These are phyloP conservation scores for Lepidopterella palustris DNA, from an alignment of 495 filamentous ascomycete genomes.

Conservation along the genomic window DNA sequence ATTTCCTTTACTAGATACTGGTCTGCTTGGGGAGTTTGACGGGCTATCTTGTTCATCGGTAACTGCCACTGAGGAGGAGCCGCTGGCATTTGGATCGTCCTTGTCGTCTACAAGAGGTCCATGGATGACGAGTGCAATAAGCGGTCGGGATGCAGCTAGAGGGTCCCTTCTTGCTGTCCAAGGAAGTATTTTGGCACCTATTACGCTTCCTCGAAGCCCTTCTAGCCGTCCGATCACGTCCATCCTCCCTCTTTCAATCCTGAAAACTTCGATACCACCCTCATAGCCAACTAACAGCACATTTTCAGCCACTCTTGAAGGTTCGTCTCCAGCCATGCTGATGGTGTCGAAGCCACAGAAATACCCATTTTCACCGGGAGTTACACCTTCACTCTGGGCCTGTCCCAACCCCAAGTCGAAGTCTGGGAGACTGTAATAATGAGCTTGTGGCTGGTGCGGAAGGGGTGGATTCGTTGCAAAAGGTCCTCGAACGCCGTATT, in stretches of 20 bases:
- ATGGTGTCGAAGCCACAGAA: conserved; percentile 76
- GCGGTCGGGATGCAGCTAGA: conserved; percentile 45
- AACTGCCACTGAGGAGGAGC: conserved; percentile 15
- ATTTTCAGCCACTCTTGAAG: conserved; percentile 50
- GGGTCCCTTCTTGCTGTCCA: conserved; percentile 45
- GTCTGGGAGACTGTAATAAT: conserved; percentile 56
- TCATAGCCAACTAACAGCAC: conserved; percentile 73
- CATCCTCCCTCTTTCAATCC: conserved; percentile 59
- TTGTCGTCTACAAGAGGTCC: conserved; percentile 49
- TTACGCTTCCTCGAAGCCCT: conserved; percentile 71
- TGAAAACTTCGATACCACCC: conserved; percentile 63
- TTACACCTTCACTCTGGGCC: conserved; percentile 34
- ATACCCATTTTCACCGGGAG: conserved; percentile 58
- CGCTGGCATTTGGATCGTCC: conserved; percentile 2
- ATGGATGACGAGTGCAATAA: conserved; percentile 71
- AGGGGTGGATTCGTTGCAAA: conserved; percentile 56
- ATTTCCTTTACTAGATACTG: conserved; percentile 22
- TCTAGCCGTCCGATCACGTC: conserved; percentile 60
- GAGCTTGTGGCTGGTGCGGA: conserved; percentile 73
- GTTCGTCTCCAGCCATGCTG: conserved; percentile 43
- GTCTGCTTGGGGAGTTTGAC: conserved; percentile 20
- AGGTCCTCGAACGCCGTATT: conserved; percentile 40
- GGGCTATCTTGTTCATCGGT: conserved; percentile 10
- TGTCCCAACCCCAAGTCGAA: conserved; percentile 42
- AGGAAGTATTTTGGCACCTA: conserved; percentile 71